Evolutionary conservation across 2,329 filamentous ascomycete genomes (phyloP).

Genomic region (Tolypocladium tropicale): DNA sequence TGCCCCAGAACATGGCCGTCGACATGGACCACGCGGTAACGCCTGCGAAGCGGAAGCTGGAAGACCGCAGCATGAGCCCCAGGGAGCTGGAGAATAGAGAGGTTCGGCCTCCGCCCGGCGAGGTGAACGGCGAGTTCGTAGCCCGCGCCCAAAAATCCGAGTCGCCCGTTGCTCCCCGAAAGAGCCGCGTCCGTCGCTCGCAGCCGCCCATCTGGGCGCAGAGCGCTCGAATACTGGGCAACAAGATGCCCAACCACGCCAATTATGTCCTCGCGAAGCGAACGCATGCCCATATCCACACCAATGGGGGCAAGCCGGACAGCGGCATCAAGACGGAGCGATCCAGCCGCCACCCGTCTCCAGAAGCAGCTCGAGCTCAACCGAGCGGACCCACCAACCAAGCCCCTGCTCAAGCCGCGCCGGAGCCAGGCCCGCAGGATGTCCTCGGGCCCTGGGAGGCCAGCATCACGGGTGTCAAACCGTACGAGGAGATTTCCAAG

Average conservation of each 20-base stretch:
- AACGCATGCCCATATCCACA: conserved; percentile 17
- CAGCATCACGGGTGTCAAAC: conserved; percentile 59
- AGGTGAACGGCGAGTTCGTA: conserved; percentile 31
- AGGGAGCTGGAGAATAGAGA: conserved; percentile 41
- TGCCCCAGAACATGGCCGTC: conserved; percentile 15
- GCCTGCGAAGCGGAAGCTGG: conserved; percentile 29
- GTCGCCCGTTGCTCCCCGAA: conserved; percentile 24
- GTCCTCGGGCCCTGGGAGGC: conserved; percentile 51
- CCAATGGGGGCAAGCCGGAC: conserved; percentile 28
- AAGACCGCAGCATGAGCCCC: conserved; percentile 31
- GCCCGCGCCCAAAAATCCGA: conserved; percentile 13
- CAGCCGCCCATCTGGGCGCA: conserved; percentile 40
- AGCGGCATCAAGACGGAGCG: conserved; percentile 16
- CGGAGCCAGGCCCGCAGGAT: conserved; percentile 19
- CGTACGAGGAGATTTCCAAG: conserved; percentile 65
- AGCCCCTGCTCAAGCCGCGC: conserved; percentile 11
- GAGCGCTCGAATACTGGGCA: conserved; percentile 22
- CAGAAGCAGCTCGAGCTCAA: conserved; percentile 23
- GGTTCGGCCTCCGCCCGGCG: conserved; percentile 37
- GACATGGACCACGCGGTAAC: conserved; percentile 22
- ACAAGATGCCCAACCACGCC: conserved; percentile 26
- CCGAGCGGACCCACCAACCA: conserved; percentile 8
- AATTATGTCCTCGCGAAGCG: conserved; percentile 37
- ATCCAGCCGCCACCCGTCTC: conserved; percentile 34
- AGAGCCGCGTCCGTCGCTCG: conserved; percentile 26